phyloP scores from a whole-genome alignment of 108 stramenopile species.

The Skeletonema grethae region DNA sequence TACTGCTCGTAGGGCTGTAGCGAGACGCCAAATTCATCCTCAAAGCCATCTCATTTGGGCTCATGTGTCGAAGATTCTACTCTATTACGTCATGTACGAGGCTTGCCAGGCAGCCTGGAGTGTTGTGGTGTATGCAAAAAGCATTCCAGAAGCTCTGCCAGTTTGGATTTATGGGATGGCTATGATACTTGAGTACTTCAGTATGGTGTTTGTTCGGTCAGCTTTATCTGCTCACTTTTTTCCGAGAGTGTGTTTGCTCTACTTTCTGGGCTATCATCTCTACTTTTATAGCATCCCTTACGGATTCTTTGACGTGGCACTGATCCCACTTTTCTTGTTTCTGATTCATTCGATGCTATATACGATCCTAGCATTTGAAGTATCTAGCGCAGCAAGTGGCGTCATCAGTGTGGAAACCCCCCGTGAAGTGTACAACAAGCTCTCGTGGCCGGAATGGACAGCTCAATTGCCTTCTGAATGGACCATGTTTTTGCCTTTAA shows the following conservation, averaged over 20 bases:
- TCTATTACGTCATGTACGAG: slow-evolving; percentile 75
- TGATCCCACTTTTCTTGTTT: slow-evolving; percentile 49
- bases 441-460: slow-evolving; percentile 68
- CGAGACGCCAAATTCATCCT: slow-evolving; percentile 39
- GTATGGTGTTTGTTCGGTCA: slow-evolving; percentile 59
- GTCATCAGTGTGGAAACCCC: slow-evolving; percentile 57
- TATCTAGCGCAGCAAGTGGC: slow-evolving; percentile 56
- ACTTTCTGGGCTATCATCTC: slow-evolving; percentile 63
- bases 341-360: slow-evolving; percentile 61
- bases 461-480: slow-evolving; percentile 56
- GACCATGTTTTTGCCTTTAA: slow-evolving; percentile 71
- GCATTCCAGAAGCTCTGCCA: slow-evolving; percentile 56
- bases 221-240: slow-evolving; percentile 57
- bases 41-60: slow-evolving; percentile 49
- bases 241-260: slow-evolving; percentile 54
- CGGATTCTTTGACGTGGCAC: slow-evolving; percentile 65
- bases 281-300: slow-evolving; percentile 72
- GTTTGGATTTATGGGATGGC: slow-evolving; percentile 64
- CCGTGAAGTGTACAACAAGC: slow-evolving; percentile 63
- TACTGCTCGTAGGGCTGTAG: slow-evolving; percentile 39
- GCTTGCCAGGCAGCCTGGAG: slow-evolving; percentile 72
- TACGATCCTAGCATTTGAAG: slow-evolving; percentile 62
- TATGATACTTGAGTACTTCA: slow-evolving; percentile 77
- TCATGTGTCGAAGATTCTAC: slow-evolving; percentile 51
- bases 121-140: slow-evolving; percentile 63